Base-by-base conservation (phyloP, 2,329 filamentous ascomycete genomes). In the Botrytis fabae region DNA sequence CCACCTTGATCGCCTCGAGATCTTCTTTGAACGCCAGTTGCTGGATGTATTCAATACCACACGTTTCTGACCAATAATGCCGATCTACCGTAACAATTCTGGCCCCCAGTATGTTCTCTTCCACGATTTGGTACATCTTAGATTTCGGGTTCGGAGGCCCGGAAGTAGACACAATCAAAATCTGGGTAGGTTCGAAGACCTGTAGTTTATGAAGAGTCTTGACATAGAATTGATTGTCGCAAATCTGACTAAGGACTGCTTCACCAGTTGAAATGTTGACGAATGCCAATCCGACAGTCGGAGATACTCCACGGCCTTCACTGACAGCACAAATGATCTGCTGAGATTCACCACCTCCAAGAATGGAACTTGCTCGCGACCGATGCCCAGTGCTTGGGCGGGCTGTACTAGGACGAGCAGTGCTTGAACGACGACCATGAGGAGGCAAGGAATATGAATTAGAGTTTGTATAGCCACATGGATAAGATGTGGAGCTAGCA, bases 151-250 rank as follows among this genome's bases (percentile, higher is more conserved):
- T 90, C 28, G 91, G 87, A 2, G 85, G 83, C 40, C 86, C 89
- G n/a, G 90, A 88, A 2, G 92, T 92, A 7, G 88, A 88, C 79
- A 94, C 90, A 77, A 97, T 91, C 1, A 98, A 83, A 68, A 98
- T 92, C 75, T 91, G 90, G 2, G 91, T 92, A 0, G 95, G 95
- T 38, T 92, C 89, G 77, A 93, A 92, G 38, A 97, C 90, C 70
- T 89, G 88, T 48, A 98, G 86, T 80, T 98, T 97, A 82, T 97
- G 93, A 44, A 97, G 85, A 0, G 94, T 97, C 79, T 91, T 91
- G 73, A 94, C 91, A 80, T 97, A 98, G 48, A 94, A 97, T 80
- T 97, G 94, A 73, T 91, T 97, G 81, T 98, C 95, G 79, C 92
- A 94, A 76, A 98, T 95, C 79, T 98, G 94, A 79, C 93, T 97